phyloP scores from a whole-genome alignment of 1,284 basidiomycete species.

The Mycena sp. region DNA sequence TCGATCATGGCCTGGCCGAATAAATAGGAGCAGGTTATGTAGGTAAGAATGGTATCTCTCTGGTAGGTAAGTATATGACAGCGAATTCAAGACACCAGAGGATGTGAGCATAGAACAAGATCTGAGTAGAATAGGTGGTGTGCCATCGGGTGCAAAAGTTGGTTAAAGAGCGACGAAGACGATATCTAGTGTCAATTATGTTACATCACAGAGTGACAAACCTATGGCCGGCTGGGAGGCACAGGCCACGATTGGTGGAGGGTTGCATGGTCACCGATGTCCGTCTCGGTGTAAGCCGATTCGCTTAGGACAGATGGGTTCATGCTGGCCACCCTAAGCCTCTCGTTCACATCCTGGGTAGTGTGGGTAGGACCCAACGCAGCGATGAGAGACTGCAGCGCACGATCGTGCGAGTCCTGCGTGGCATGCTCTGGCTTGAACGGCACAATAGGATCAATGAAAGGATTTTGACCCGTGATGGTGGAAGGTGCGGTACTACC shows the following conservation, averaged over 20 bases:
- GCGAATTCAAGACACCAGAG: background rate
- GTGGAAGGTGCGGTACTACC: constrained; percentile 20
- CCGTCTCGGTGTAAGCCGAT: constrained; percentile 45
- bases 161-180: background rate
- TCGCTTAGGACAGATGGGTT: constrained; percentile 52
- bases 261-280: constrained; percentile 48
- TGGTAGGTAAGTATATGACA: background rate
- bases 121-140: no score
- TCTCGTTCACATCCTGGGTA: constrained; percentile 52
- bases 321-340: constrained; percentile 58
- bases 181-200: background rate
- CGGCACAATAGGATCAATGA: constrained; percentile 42
- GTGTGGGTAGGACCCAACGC: constrained; percentile 57
- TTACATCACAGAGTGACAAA: background rate
- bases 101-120: background rate
- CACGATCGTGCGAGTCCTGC: constrained; percentile 47
- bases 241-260: constrained; percentile 30
- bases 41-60: constrained; percentile 4
- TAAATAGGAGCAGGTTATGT: constrained; percentile 13
- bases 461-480: constrained; percentile 43
- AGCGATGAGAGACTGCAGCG: constrained; percentile 69
- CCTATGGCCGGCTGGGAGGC: constrained; percentile 19
- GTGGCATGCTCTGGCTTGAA: constrained; percentile 17
- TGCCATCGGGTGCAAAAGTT: background rate
- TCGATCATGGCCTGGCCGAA: no score